Conservation (phyloP, 1,284 basidiomycete species). For the Malassezia equina region DNA sequence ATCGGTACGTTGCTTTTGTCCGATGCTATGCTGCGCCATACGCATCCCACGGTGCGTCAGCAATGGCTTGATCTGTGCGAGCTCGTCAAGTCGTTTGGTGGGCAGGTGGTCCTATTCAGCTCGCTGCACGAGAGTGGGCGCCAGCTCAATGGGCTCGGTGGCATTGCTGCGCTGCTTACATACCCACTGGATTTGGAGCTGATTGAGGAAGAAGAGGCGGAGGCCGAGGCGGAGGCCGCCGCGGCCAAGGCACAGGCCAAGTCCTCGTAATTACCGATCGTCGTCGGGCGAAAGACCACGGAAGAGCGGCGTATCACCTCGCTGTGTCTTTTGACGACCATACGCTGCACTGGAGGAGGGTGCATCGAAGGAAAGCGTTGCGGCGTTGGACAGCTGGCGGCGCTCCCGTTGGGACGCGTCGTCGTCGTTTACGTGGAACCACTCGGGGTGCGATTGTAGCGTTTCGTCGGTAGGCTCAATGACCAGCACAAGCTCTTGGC, state of each 20-base stretch:
- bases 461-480: conserved; percentile 9
- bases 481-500: conserved; percentile 12
- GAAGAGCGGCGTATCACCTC: conserved; percentile 8
- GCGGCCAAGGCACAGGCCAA: not conserved
- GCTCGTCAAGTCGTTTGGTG: conserved; percentile 74
- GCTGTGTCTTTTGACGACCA: not conserved
- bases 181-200: conserved; percentile 87
- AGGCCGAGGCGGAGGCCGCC: conserved; percentile 2
- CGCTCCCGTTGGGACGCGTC: not conserved
- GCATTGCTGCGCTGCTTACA: conserved; percentile 87
- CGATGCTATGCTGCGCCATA: conserved; percentile 72
- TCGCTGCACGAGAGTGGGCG: conserved; percentile 94
- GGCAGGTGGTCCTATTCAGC: conserved; percentile 88
- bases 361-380: not conserved
- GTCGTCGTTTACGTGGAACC: conserved; percentile 13
- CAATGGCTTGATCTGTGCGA: conserved; percentile 81
- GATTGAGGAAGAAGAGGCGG: conserved; percentile 53
- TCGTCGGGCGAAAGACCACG: conserved; percentile 4
- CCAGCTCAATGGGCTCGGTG: conserved; percentile 82
- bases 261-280: not conserved
- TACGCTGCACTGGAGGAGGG: not conserved
- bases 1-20: conserved; percentile 90
- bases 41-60: conserved; percentile 49
- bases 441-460: not conserved
- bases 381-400: conserved; percentile 2